Percentiles rank a stretch among this genome's conserved stretches.
These are phyloP conservation scores for Batkoa obscura DNA, from an alignment of 371 early-diverging fungal genomes.

Conservation along the genomic window DNA sequence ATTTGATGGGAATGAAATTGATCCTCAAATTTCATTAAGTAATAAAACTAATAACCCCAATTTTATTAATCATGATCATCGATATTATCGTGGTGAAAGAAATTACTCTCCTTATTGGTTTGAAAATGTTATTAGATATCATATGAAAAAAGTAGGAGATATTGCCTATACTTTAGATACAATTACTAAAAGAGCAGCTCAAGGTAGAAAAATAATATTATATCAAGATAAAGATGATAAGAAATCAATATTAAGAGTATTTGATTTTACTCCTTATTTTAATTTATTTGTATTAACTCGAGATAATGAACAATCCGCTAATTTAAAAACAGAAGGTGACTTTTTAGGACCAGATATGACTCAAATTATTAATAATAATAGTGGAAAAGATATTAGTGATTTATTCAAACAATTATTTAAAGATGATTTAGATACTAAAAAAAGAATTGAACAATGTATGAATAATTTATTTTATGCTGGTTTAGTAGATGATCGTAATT, in stretches of 20 bases:
- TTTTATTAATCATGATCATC: constrained; percentile 29
- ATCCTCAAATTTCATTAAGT: constrained; percentile 20
- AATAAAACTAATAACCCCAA: constrained; percentile 18
- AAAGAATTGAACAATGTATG: constrained; percentile 38
- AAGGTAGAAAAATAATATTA: constrained; percentile 29
- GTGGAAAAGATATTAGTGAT: constrained; percentile 23
- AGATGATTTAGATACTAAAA: constrained; percentile 41
- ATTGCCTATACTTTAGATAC: constrained; percentile 27
- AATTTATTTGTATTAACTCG: constrained; percentile 15
- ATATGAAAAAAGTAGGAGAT: constrained; percentile 48
- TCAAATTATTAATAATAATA: constrained; percentile 39
- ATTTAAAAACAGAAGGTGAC: constrained; percentile 19
- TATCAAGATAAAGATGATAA: constrained; percentile 24
- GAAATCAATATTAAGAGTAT: constrained; percentile 43
- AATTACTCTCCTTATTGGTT: constrained; percentile 8
- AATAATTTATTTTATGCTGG: constrained; percentile 76
- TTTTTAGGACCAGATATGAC: constrained; percentile 30
- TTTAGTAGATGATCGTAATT: constrained; percentile 69
- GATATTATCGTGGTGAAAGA: constrained; percentile 7
- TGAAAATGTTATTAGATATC: constrained; percentile 16
- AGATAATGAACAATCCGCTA: constrained; percentile 9
- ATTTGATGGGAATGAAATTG: constrained; percentile 22
- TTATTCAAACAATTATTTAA: constrained; percentile 21
- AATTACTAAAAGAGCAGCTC: constrained; percentile 21
- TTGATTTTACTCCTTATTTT: constrained; percentile 57